Base-by-base conservation (phyloP, 2,329 filamentous ascomycete genomes). In the Calycina herbarum region DNA sequence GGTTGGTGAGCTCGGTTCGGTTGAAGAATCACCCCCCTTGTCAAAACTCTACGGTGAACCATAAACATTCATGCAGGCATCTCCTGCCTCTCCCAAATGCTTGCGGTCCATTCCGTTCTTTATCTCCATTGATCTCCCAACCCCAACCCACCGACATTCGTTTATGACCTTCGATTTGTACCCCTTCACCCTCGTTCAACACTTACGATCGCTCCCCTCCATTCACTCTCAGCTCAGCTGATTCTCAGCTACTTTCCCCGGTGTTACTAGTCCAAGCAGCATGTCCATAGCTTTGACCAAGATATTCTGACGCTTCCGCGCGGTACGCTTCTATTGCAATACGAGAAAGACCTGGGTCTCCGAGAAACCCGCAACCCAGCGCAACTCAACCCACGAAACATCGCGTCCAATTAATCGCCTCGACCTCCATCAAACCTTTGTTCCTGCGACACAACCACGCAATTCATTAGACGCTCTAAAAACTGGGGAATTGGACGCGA, bases 271-370 rank as follows among this genome's bases (percentile, higher is more conserved):
- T 54, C 48, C 10, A 54, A 54, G 20, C 48, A 54, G 48, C 48
- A 54, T 54, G 48, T 54, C 48, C 48, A 54, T 54, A 54, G 48
- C 20, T 24, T 54, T 54, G 48, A 5, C 48, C 48, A 54, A 54
- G 20, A 24, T 54, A 54, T 54, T 20, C 48, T 51, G 61, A 62
- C 61, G 61, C 48, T 62, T 48, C 61, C 61, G 61, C 61, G 61
- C 61, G 61, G 51, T 57, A 62, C 61, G 20, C 17, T 27, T 29
- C 24, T 33, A 8, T 7, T 17, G 27, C 56, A 57, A 57, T 20
- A 57, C 27, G 27, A 57, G 24, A 27, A 57, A 35, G 29, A 57
- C 8, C 56, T 35, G 31, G 56, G 56, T n/a, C 17, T 40, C 45
- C 48, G 51, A 42, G 59, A 24, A 27, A 61, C 40, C 59, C 51